Evolutionary conservation across 441 rosid genomes (phyloP), one percentile per base, ranked within the genome.

Genomic region (Omphalea diandra): DNA sequence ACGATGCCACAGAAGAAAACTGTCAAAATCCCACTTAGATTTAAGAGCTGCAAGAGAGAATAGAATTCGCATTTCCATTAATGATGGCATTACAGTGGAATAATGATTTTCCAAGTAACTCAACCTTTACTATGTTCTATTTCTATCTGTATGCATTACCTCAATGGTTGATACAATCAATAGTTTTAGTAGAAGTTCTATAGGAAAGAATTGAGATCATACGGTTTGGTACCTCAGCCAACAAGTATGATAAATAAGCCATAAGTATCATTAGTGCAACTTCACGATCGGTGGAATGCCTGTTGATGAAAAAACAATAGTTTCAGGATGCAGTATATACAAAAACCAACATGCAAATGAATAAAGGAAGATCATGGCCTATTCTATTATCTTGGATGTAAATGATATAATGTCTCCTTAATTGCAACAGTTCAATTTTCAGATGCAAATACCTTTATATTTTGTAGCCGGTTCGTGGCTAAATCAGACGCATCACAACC

Each of bases 261-360:
- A 87, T 86, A 43, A 89, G 81, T 63, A 87, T 78, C 93, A 81
- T 83, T 36, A 82, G 79, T 2, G 96, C 88, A 62, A 86, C 87
- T 80, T 90, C 93, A 31, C 93, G 90, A 73, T 90, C 91, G 0
- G 90, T 87, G 17, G 96, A 89, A 73, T 89, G 93, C 82, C 96
- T 89, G 83, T 66, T 53, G 47, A 75, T 38, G 36, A 59, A 47
- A 67, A 43, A 71, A 64, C 63, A 68, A 36, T 0, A 24, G 43
- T 53, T 6, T 70, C 63, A 68, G 44, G 56, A 50, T 27, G 31
- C 50, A 68, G n/a, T n/a, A 67, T 56, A 77, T 20, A 36, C 33
- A 24, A 56, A 61, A 58, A 56, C 24, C 38, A 41, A 58, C 29
- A 50, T 60, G 35, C 18, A 33, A 31, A 14, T 4, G 20, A 38